Evolutionary conservation across 23 red algal species (phyloP).

Genomic region (Gracilaria domingensis): DNA sequence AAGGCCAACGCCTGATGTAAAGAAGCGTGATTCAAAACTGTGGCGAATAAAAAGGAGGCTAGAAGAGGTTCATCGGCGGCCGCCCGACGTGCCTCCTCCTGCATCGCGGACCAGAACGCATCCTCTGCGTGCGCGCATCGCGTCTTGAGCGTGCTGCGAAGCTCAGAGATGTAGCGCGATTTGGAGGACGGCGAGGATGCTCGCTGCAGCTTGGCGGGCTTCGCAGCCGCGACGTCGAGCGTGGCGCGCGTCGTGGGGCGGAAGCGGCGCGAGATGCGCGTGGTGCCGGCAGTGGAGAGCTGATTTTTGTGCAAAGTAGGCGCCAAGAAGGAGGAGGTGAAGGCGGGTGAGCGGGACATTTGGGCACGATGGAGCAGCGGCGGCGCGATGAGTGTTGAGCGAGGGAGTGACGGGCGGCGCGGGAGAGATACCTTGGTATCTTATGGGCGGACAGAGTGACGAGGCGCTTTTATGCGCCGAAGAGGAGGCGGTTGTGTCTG

Average conservation of each 20-base stretch:
- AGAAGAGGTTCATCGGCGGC: constrained; percentile 89
- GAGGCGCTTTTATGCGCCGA: neutral
- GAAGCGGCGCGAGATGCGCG: constrained; percentile 26
- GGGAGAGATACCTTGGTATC: too few species aligned
- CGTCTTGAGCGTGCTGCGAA: constrained; percentile 45
- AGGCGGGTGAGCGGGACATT: constrained; percentile 34
- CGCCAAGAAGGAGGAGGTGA: constrained; percentile 4
- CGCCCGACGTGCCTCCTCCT: constrained; percentile 75
- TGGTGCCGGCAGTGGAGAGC: neutral
- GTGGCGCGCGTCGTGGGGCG: constrained; percentile 44
- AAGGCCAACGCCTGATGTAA: constrained; percentile 81
- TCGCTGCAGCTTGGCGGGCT: neutral
- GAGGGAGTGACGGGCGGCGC: neutral
- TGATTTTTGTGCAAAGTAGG: neutral
- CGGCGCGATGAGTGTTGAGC: neutral
- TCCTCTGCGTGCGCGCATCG: constrained; percentile 42
- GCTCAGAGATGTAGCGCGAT: constrained; percentile 49
- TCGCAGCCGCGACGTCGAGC: neutral
- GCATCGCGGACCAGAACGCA: constrained; percentile 78
- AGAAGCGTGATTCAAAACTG: constrained; percentile 90
- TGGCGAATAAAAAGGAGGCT: constrained; percentile 90
- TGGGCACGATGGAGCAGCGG: neutral
- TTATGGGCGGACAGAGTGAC: too few species aligned
- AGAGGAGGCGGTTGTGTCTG: neutral
- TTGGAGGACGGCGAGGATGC: constrained; percentile 58